Percentiles rank a stretch among this genome's conserved stretches.
These are phyloP conservation scores for Solanum habrochaites DNA, from an alignment of 257 asterid genomes.

Conservation along the genomic window DNA sequence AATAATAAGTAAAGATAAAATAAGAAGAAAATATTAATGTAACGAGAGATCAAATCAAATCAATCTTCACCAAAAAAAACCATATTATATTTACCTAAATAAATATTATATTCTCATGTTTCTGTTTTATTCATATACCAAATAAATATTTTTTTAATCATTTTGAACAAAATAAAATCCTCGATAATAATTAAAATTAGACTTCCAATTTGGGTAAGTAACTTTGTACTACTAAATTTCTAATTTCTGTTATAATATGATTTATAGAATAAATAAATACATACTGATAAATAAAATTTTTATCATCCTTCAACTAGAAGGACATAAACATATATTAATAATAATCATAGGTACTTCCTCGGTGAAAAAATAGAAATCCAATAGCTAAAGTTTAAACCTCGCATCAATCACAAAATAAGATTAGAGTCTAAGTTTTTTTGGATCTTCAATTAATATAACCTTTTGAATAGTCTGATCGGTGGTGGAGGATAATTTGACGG, in stretches of 20 bases:
- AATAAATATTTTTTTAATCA: neutral
- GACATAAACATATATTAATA: neutral
- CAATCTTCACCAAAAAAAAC: rapidly evolving
- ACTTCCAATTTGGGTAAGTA: neutral
- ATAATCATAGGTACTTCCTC: too few species aligned
- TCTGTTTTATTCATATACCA: neutral
- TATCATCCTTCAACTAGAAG: neutral
- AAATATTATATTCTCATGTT: neutral
- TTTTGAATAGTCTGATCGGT: neutral
- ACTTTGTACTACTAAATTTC: neutral
- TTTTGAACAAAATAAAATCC: neutral
- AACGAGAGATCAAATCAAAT: neutral
- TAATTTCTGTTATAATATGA: neutral
- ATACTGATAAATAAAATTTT: neutral
- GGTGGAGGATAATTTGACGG: neutral
- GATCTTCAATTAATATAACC: neutral
- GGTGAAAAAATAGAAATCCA: too few species aligned
- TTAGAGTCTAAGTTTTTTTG: neutral
- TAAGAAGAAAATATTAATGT: too few species aligned
- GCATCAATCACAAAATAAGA: too few species aligned
- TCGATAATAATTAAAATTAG: neutral
- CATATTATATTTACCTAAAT: neutral
- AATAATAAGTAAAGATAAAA: too few species aligned
- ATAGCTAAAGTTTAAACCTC: too few species aligned
- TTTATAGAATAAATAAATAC: neutral